These are phyloP conservation scores for Neurospora sublineolata DNA, from an alignment of 495 filamentous ascomycete species.

Conservation along the genomic window DNA sequence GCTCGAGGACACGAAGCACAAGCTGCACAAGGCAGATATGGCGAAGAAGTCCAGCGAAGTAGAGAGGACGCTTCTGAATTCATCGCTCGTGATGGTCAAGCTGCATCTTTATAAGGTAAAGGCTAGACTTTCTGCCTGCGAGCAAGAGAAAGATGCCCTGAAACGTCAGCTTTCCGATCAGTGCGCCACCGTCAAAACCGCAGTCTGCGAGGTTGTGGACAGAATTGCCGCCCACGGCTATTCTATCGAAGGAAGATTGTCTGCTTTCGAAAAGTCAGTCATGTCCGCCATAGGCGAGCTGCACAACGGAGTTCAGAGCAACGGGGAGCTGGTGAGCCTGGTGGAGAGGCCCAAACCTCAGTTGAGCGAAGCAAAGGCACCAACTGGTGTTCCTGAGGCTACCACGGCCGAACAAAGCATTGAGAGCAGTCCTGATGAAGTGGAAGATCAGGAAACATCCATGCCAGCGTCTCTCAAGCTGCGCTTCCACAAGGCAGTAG, in stretches of 20 bases:
- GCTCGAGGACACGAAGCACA: background rate
- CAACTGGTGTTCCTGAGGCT: background rate
- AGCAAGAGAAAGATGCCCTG: background rate
- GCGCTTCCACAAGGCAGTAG: background rate
- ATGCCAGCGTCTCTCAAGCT: background rate
- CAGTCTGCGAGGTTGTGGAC: background rate
- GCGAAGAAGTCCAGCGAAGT: background rate
- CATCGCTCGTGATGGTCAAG: background rate
- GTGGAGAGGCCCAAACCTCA: background rate
- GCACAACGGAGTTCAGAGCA: background rate
- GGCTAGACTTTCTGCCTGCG: background rate
- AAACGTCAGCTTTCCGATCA: background rate
- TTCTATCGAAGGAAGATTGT: background rate
- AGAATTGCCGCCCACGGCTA: background rate
- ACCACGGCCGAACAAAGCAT: background rate
- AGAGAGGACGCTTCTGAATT: background rate
- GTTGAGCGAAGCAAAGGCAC: background rate
- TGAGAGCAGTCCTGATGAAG: background rate
- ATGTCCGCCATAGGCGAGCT: background rate
- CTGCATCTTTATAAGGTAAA: background rate
- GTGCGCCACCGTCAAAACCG: background rate
- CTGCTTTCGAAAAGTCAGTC: background rate
- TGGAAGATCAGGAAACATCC: background rate
- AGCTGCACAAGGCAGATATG: background rate
- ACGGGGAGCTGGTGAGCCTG: background rate